Evolutionary conservation across 495 filamentous ascomycete species (phyloP).

Genomic region (Trichoderma reesei): DNA sequence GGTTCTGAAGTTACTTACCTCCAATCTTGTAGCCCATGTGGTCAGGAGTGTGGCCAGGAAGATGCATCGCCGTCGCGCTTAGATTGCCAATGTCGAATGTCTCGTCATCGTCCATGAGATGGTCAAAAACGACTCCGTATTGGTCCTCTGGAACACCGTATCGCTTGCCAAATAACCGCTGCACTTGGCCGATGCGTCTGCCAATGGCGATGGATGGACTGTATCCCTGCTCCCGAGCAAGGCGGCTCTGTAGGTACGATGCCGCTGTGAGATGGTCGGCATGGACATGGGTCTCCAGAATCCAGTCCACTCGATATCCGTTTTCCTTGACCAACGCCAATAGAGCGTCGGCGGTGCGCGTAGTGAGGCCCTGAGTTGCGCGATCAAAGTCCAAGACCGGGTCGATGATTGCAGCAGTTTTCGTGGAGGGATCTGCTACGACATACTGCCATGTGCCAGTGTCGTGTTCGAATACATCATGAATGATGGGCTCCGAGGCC

Average conservation of each 20-base stretch:
- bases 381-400: conserved; percentile 50
- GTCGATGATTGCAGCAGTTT: conserved; percentile 45
- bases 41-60: conserved; percentile 54
- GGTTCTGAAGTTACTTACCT: conserved; percentile 16
- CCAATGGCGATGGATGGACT: conserved; percentile 43
- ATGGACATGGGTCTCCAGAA: conserved; percentile 54
- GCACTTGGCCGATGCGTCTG: conserved; percentile 42
- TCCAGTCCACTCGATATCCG: conserved; percentile 35
- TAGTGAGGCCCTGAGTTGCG: conserved; percentile 34
- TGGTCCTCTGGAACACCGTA: conserved; percentile 38
- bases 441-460: conserved; percentile 55
- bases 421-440: conserved; percentile 41
- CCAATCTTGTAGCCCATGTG: conserved; percentile 52
- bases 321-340: conserved; percentile 31
- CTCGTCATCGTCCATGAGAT: conserved; percentile 45
- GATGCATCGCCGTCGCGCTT: conserved; percentile 36
- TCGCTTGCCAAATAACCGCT: conserved; percentile 35
- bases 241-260: conserved; percentile 40
- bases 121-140: conserved; percentile 38
- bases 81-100: conserved; percentile 40
- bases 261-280: conserved; percentile 54
- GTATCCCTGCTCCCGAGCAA: conserved; percentile 19
- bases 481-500: conserved; percentile 17
- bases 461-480: conserved; percentile 31
- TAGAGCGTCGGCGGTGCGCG: conserved; percentile 38